Evolutionary conservation across 768 basidiomycete genomes (phyloP).

Genomic region (Rhizopogon salebrosus): DNA sequence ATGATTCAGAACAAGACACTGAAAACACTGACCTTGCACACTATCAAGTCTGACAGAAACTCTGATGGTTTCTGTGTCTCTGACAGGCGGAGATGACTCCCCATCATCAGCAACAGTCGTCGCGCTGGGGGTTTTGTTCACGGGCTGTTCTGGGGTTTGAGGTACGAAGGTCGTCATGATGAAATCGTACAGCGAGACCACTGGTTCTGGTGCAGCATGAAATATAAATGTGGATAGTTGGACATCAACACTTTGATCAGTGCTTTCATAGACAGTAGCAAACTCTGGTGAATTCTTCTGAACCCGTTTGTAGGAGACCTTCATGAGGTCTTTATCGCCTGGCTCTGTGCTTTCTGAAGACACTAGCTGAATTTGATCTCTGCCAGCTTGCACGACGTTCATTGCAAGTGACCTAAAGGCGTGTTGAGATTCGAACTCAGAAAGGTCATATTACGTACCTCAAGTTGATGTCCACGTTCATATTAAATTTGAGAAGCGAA

Average conservation of each 20-base stretch:
- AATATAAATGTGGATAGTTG: constrained; percentile 89
- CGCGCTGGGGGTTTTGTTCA: constrained; percentile 5
- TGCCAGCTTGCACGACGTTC: constrained; percentile 58
- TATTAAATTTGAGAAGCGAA: constrained; percentile 74
- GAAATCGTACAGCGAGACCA: constrained; percentile 90
- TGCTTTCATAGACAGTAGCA: constrained; percentile 67
- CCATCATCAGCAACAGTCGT: constrained; percentile 3
- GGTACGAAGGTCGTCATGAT: constrained; percentile 96
- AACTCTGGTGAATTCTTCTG: constrained; percentile 87
- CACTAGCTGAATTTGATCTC: constrained; percentile 54
- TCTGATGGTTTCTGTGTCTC: constrained; percentile 57
- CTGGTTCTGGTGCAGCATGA: constrained; percentile 83
- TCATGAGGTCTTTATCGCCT: constrained; percentile 62
- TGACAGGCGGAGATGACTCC: constrained; percentile 2
- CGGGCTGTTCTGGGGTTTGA: constrained; percentile 12
- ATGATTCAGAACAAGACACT: constrained; percentile 11
- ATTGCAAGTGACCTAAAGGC: constrained; percentile 63
- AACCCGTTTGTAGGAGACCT: constrained; percentile 71
- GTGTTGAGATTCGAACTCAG: constrained; percentile 5
- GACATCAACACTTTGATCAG: constrained; percentile 85
- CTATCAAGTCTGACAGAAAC: constrained; percentile 81
- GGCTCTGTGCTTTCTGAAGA: constrained; percentile 48
- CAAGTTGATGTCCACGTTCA: constrained; percentile 80
- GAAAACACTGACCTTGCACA: constrained; percentile 62
- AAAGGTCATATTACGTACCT: constrained; percentile 38